phyloP scores from a whole-genome alignment of 2,329 filamentous ascomycete genomes.

The Fusarium zealandicum region DNA sequence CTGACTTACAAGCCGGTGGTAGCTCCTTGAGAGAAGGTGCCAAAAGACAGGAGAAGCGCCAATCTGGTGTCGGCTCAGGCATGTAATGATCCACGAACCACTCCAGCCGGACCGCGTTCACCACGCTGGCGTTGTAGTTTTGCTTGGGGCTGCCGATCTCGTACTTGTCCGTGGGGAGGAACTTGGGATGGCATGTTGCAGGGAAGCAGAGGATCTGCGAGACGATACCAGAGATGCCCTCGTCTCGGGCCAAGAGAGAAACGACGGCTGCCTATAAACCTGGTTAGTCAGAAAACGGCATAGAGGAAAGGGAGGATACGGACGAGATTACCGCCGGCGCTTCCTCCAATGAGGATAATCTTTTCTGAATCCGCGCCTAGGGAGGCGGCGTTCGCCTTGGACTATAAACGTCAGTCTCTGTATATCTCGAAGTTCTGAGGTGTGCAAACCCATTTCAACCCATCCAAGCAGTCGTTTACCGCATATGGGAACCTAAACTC shows the following conservation, averaged over 20 bases:
- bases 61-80: conserved; percentile 33
- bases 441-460: conserved; percentile 46
- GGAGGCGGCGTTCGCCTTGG: conserved; percentile 40
- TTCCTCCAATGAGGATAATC: conserved; percentile 48
- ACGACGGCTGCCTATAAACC: conserved; percentile 37
- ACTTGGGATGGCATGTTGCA: conserved; percentile 47
- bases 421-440: no score
- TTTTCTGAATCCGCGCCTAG: conserved; percentile 46
- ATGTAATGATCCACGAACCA: conserved; percentile 48
- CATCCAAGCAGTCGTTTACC: conserved; percentile 48
- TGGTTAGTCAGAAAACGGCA: background rate
- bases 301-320: conserved; percentile 1
- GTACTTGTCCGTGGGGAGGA: conserved; percentile 44
- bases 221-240: conserved; percentile 44
- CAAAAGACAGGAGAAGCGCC: conserved; percentile 45
- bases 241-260: conserved; percentile 43
- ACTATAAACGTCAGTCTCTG: conserved; percentile 30
- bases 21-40: conserved; percentile 42
- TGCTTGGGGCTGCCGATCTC: conserved; percentile 48
- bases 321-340: conserved; percentile 48
- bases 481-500: conserved; percentile 47
- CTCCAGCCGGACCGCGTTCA: conserved; percentile 43
- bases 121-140: conserved; percentile 43
- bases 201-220: conserved; percentile 48
- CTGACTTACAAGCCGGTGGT: conserved; percentile 46